A percentile compares a stretch with the other conserved stretches of the same genome.
These are phyloP conservation scores for Pyricularia sp. DNA, from an alignment of 2,329 filamentous ascomycete genomes.

Conservation along the genomic window DNA sequence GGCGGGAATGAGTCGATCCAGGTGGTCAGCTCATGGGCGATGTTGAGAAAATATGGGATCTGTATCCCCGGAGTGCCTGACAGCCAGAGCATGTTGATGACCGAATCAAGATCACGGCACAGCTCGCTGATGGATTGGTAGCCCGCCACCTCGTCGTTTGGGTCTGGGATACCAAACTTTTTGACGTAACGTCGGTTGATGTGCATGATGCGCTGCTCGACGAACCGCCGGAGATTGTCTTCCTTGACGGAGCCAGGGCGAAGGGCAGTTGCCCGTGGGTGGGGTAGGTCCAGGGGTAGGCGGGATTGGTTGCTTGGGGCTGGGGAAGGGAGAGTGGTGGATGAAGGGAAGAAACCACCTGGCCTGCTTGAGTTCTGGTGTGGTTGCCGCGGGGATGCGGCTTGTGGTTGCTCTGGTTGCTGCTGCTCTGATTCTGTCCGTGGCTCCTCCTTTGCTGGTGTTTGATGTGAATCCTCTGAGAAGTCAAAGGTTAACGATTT, in stretches of 20 bases:
- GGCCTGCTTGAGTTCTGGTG: slow-evolving; percentile 13
- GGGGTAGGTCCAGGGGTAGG: slow-evolving; percentile 32
- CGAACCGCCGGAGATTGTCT: slow-evolving; percentile 43
- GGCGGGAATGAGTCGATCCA: slow-evolving; percentile 63
- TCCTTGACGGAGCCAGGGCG: slow-evolving; percentile 46
- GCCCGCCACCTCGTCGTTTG: slow-evolving; percentile 34
- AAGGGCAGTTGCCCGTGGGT: slow-evolving; percentile 38
- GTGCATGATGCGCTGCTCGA: slow-evolving; percentile 38
- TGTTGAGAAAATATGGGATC: slow-evolving; percentile 67
- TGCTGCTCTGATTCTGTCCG: not conserved
- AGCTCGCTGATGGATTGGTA: slow-evolving; percentile 54
- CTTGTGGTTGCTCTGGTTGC: not conserved
- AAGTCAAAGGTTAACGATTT: not conserved
- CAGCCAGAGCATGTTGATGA: slow-evolving; percentile 76
- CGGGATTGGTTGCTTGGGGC: slow-evolving; percentile 31
- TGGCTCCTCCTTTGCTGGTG: slow-evolving; percentile 8
- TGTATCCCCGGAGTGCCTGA: slow-evolving; percentile 74
- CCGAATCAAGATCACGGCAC: slow-evolving; percentile 57
- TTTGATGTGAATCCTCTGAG: slow-evolving; percentile 2
- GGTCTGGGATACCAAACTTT: slow-evolving; percentile 35
- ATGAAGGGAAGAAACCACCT: slow-evolving; percentile 38
- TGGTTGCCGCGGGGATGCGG: slow-evolving; percentile 6
- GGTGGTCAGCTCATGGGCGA: slow-evolving; percentile 59
- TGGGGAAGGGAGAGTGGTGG: slow-evolving; percentile 36
- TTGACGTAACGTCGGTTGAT: slow-evolving; percentile 47